Evolutionary conservation across 2,329 filamentous ascomycete species (phyloP), one percentile per base, ranked within the genome.

Genomic region (Penicillium sp.): DNA sequence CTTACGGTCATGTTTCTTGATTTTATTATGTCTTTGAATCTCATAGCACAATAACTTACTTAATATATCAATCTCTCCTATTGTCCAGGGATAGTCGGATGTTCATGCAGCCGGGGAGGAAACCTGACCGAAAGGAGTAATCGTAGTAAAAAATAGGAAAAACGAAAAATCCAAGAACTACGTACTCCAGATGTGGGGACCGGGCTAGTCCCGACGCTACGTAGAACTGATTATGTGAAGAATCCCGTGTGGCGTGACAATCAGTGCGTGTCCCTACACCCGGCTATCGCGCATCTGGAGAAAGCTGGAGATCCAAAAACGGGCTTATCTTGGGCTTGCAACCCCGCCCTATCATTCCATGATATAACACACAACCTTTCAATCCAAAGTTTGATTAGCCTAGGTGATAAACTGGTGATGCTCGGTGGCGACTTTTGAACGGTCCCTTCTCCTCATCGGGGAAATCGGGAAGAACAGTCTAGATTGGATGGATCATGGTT

Each of bases 101-200:
- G 26, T 29, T 33, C 46, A 29, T 29, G 31, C 27, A 47, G 16
- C 8, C n/a, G 13, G 54, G 52, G 43, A 45, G 50, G 59, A 63
- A 63, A 73, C 24, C 64, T 71, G 58, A 70, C 63, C 16, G 68
- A 73, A 60, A 27, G 46, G 37, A 45, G 62, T 58, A 65, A 57
- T 52, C 57, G 59, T 59, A 58, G 57, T 61, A 52, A 49, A 64
- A 61, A 63, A 64, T 62, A 59, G 60, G 37, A 35, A 62, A 57
- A 56, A 60, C 13, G 59, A 33, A 35, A 61, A 57, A 56, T 57
- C 13, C 24, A 22, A n/a, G 46, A 21, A 29, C 46, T 48, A 29
- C 46, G 31, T 48, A 50, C 33, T 41, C 35, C 27, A 52, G 57
- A 37, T 48, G 64, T 64, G 63, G 59, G 51, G 61, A 58, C 58